phyloP scores from a whole-genome alignment of 768 basidiomycete species.

The Tubosaeta sp. region DNA sequence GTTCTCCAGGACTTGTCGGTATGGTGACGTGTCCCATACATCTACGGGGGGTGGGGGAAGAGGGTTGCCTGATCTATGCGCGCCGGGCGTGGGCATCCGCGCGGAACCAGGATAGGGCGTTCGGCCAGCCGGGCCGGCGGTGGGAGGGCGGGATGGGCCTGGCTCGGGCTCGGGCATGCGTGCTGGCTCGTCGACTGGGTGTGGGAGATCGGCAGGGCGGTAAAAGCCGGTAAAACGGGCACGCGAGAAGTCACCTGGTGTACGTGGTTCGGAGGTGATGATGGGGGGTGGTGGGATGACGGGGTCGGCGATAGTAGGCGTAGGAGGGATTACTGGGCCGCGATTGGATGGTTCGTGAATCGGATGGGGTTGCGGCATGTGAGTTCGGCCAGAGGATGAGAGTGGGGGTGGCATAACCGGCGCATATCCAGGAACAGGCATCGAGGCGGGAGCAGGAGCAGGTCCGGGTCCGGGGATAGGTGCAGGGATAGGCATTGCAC shows the following conservation, averaged over 20 bases:
- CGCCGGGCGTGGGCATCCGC: slow-evolving; percentile 2
- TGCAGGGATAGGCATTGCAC: background rate
- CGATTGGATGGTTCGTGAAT: background rate
- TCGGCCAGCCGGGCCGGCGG: slow-evolving; percentile 5
- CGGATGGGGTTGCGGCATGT: slow-evolving; percentile 19
- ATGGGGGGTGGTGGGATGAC: slow-evolving; percentile 24
- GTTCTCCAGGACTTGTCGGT: slow-evolving; percentile 46
- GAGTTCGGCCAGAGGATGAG: background rate
- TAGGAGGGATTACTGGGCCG: slow-evolving; percentile 14
- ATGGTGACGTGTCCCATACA: slow-evolving; percentile 54
- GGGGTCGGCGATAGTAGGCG: slow-evolving; percentile 7
- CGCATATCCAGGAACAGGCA: background rate
- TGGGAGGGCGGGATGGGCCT: background rate
- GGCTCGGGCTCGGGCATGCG: slow-evolving; percentile 3
- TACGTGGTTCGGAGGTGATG: slow-evolving; percentile 5
- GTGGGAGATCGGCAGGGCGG: slow-evolving; percentile 13
- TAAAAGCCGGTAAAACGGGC: slow-evolving; percentile 29
- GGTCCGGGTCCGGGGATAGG: background rate
- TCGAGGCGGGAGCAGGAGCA: background rate
- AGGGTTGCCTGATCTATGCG: slow-evolving; percentile 39
- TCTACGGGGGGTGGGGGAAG: slow-evolving; percentile 62
- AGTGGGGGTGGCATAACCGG: background rate
- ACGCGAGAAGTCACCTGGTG: slow-evolving; percentile 12
- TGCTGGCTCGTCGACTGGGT: background rate
- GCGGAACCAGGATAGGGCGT: slow-evolving; percentile 10